Evolutionary conservation across 1,139 yeast species (phyloP).

Genomic region (Geotrichum restrictum): DNA sequence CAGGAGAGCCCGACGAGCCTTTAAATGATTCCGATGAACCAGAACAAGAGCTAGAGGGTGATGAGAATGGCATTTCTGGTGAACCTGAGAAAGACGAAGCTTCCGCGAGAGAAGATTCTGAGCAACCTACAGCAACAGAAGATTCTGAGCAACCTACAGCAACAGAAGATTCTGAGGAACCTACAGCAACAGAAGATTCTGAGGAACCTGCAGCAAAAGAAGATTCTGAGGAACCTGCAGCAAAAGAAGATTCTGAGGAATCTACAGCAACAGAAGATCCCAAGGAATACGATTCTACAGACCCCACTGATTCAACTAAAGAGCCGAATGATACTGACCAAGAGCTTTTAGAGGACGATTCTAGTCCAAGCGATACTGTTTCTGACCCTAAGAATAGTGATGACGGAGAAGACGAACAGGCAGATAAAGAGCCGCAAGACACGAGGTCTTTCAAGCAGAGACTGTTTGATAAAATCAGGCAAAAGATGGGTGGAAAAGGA

Average conservation of each 20-base stretch:
- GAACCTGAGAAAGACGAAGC: too few species aligned
- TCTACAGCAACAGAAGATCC: neutral
- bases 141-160: too few species aligned
- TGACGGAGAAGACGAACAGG: neutral
- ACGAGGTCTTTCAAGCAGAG: slow-evolving; percentile 9
- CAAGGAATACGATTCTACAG: neutral
- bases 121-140: neutral
- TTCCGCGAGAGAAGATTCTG: too few species aligned
- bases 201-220: neutral
- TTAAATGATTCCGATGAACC: neutral
- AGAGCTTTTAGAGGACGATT: neutral
- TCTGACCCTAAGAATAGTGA: neutral
- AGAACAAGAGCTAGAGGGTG: too few species aligned
- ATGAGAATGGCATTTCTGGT: too few species aligned
- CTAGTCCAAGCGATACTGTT: too few species aligned
- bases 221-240: neutral
- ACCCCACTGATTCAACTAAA: slow-evolving; percentile 1
- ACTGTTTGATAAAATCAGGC: slow-evolving; percentile 12
- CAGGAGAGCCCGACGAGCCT: neutral
- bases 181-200: neutral
- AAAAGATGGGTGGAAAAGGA: slow-evolving; percentile 10
- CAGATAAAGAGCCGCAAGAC: neutral
- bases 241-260: too few species aligned
- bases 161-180: too few species aligned
- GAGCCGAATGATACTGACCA: slow-evolving; percentile 2